phyloP scores from a whole-genome alignment of 2,329 filamentous ascomycete species.

The Ascochyta koolunga region DNA sequence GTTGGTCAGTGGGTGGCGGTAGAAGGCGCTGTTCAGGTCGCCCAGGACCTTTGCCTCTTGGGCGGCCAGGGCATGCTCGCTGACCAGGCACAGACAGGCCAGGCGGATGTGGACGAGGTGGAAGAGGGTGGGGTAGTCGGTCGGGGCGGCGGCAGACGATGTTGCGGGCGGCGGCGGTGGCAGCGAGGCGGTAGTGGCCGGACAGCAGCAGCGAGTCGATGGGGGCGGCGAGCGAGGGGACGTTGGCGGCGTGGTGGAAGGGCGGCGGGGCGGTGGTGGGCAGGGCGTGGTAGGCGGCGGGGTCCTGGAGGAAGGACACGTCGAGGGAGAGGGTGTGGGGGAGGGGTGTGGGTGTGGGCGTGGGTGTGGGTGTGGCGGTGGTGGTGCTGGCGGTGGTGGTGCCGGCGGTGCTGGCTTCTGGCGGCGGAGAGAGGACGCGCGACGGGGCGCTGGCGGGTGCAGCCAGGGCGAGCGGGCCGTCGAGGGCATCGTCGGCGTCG shows the following conservation, averaged over 20 bases:
- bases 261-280: constrained; percentile 66
- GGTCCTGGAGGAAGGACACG: constrained; percentile 69
- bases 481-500: constrained; percentile 53
- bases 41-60: constrained; percentile 68
- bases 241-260: constrained; percentile 72
- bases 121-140: constrained; percentile 72
- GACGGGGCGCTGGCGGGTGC: constrained; percentile 3
- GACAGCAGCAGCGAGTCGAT: constrained; percentile 70
- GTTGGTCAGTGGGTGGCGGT: constrained; percentile 55
- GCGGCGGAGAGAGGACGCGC: constrained; percentile 37
- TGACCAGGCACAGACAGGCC: constrained; percentile 79
- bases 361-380: too few relatives aligned
- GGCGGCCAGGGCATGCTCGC: constrained; percentile 63
- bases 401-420: constrained; percentile 22
- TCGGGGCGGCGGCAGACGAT: constrained; percentile 60
- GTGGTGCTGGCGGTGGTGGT: background rate
- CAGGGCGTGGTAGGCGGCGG: constrained; percentile 83
- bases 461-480: constrained; percentile 3
- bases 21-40: constrained; percentile 63
- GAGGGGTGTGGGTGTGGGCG: too few relatives aligned
- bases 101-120: constrained; percentile 79
- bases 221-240: constrained; percentile 65
- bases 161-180: constrained; percentile 68
- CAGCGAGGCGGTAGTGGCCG: constrained; percentile 82
- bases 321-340: constrained; percentile 5